Evolutionary conservation across 2,329 filamentous ascomycete species (phyloP).

Genomic region (Fusarium sororula): DNA sequence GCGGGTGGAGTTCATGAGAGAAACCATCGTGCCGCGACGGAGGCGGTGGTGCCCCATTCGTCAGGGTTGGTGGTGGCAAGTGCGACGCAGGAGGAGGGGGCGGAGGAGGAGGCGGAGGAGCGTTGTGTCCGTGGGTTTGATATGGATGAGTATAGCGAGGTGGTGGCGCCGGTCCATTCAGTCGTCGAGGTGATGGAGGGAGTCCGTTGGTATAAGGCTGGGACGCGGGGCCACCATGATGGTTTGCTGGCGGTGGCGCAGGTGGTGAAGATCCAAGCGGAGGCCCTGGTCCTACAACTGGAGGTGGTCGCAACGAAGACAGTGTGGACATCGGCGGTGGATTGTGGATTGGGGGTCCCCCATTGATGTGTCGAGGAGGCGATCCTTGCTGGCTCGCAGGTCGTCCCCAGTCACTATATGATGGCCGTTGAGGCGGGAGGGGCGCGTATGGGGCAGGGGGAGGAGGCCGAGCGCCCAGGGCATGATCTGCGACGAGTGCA

Average conservation of each 20-base stretch:
- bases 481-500: constrained; percentile 39
- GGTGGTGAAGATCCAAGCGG: constrained; percentile 52
- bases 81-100: constrained; percentile 27
- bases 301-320: constrained; percentile 60
- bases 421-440: constrained; percentile 39
- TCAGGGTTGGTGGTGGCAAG: constrained; percentile 44
- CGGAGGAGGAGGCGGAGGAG: constrained; percentile 3
- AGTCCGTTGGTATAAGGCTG: constrained; percentile 54
- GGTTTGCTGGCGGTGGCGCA: constrained; percentile 52
- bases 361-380: constrained; percentile 60
- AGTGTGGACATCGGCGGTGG: constrained; percentile 47
- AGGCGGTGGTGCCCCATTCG: constrained; percentile 44
- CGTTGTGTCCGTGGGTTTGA: constrained; percentile 41
- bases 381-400: constrained; percentile 60
- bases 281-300: constrained; percentile 49
- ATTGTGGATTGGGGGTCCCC: constrained; percentile 50
- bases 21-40: constrained; percentile 47
- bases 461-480: constrained; percentile 42
- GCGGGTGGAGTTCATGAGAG: constrained; percentile 53
- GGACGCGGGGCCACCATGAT: constrained; percentile 49
- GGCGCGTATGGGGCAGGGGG: constrained; percentile 43
- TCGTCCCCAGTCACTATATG: constrained; percentile 60
- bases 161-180: constrained; percentile 54
- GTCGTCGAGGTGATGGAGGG: constrained; percentile 59
- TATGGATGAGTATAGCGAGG: constrained; percentile 53